Conservation (phyloP, 1,139 yeast genomes). For the Eremothecium sinecaudum region DNA sequence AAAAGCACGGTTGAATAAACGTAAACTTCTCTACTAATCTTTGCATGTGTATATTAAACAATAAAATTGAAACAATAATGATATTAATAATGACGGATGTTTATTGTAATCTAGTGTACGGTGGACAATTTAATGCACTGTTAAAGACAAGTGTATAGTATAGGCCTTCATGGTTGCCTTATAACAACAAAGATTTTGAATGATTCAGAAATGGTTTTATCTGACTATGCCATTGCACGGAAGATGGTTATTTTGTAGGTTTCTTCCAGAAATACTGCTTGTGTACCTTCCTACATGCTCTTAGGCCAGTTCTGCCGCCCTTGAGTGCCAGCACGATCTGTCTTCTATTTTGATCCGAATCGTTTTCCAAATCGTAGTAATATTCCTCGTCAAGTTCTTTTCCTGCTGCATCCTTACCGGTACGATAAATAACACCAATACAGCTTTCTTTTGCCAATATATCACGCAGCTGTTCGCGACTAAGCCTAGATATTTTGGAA, state of each 20-base stretch:
- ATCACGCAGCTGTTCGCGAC: conserved; percentile 41
- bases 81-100: not conserved
- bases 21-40: too few relatives aligned
- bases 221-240: too few relatives aligned
- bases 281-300: conserved; percentile 88
- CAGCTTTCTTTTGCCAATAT: conserved; percentile 35
- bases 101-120: not conserved
- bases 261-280: conserved; percentile 86
- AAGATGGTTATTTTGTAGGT: conserved; percentile 39
- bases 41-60: too few relatives aligned
- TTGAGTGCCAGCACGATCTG: conserved; percentile 63
- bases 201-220: too few relatives aligned
- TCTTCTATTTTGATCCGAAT: conserved; percentile 60
- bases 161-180: too few relatives aligned
- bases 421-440: conserved; percentile 76
- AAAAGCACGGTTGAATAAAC: conserved; percentile 18
- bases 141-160: too few relatives aligned
- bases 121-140: too few relatives aligned
- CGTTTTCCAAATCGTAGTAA: conserved; percentile 79
- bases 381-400: conserved; percentile 88
- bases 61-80: too few relatives aligned
- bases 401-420: conserved; percentile 95
- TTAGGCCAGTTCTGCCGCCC: conserved; percentile 68
- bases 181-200: too few relatives aligned
- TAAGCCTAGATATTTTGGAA: conserved; percentile 38